Percentiles rank a stretch among this genome's conserved stretches.
These are phyloP conservation scores for Rhizophagus prolifer DNA, from an alignment of 192 early-diverging fungal species.

Conservation along the genomic window DNA sequence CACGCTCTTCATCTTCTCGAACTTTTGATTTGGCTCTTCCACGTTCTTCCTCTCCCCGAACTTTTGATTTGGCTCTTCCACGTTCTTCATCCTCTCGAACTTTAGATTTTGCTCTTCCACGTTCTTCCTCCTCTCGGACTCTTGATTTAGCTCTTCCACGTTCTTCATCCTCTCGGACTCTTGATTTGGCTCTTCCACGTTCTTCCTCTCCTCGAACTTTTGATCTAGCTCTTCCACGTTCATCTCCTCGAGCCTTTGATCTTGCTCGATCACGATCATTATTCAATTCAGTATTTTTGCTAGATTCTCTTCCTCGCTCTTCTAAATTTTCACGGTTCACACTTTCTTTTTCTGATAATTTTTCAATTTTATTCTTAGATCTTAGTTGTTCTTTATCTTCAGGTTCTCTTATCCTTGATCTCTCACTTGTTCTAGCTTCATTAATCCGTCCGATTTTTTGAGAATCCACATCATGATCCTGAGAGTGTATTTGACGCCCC, in stretches of 20 bases:
- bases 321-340: too few relatives aligned
- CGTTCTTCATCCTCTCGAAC: not conserved
- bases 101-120: too few relatives aligned
- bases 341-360: too few relatives aligned
- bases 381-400: not conserved
- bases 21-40: conserved; percentile 10
- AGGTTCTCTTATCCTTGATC: not conserved
- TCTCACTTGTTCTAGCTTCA: not conserved
- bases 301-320: not conserved
- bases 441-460: too few relatives aligned
- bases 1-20: not conserved
- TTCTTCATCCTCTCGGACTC: too few relatives aligned
- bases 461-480: not conserved
- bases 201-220: too few relatives aligned
- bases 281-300: too few relatives aligned
- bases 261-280: not conserved
- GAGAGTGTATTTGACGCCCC: not conserved
- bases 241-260: not conserved
- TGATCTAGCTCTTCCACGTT: too few relatives aligned
- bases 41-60: not conserved
- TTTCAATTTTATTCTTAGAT: not conserved
- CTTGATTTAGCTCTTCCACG: too few relatives aligned
- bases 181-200: too few relatives aligned
- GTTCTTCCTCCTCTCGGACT: too few relatives aligned
- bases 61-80: not conserved